Percentiles rank a stretch among this genome's conserved stretches.
Conservation (phyloP, 2,329 filamentous ascomycete genomes). For the Trichophaea hybrida region DNA sequence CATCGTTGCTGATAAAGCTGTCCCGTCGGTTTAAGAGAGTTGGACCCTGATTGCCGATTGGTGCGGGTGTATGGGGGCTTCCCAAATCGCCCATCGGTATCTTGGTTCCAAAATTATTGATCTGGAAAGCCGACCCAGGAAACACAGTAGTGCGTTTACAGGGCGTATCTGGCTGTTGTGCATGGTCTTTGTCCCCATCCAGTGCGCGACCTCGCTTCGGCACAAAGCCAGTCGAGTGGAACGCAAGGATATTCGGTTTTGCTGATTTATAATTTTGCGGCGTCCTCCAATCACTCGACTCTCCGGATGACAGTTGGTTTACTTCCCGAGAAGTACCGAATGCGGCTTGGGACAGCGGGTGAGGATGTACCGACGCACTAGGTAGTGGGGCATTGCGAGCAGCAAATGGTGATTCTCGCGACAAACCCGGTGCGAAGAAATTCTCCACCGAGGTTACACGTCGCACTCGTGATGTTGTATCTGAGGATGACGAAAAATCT, state of each 20-base stretch:
- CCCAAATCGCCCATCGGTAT: conserved; percentile 5
- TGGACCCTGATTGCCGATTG: background rate
- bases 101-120: conserved; percentile 37
- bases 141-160: conserved; percentile 74
- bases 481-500: conserved; percentile 22
- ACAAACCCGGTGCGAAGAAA: conserved; percentile 14
- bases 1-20: conserved; percentile 70
- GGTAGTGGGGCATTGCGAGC: conserved; percentile 11
- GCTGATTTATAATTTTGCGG: conserved; percentile 62
- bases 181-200: conserved; percentile 53
- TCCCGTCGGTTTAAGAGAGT: background rate
- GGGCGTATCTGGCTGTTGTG: conserved; percentile 64
- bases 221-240: conserved; percentile 86
- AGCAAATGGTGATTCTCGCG: conserved; percentile 18
- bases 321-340: conserved; percentile 38
- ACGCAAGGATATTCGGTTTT: conserved; percentile 65
- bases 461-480: conserved; percentile 22
- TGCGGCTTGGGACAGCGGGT: conserved; percentile 34
- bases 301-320: conserved; percentile 29
- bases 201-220: conserved; percentile 47
- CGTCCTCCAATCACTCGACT: conserved; percentile 48
- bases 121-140: conserved; percentile 42
- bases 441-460: conserved; percentile 27
- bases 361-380: conserved; percentile 22
- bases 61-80: conserved; percentile 36